Evolutionary conservation across 176 grass and related monocot species (phyloP), one percentile per base, ranked within the genome.

Genomic region (Musa itinerans): DNA sequence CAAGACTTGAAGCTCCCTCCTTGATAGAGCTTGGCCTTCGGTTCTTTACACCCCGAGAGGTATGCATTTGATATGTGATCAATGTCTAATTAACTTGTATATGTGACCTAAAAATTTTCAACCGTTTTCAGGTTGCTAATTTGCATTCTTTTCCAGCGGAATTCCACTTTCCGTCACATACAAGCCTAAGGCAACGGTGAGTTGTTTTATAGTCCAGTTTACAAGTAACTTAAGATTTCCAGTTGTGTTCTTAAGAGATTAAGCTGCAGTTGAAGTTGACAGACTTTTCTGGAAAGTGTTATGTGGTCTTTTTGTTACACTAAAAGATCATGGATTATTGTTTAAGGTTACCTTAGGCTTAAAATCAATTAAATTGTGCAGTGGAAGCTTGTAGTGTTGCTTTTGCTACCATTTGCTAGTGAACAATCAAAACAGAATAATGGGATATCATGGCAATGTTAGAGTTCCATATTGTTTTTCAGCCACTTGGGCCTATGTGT

Each of bases 11-110:
- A 80, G 22, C 82, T 85, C 74, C 82, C 73, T 89, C 80, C 11
- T 78, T 91, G 75, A 93, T 82, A 77, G 86, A 93, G 56, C 65
- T 91, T 76, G 68, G 63, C 34, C 81, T 98, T 34, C 81, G 94
- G 3, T 93, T 89, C 86, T 98, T 91, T 76, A 98, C 90, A 27
- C 90, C 94, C 66, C 68, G 86, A 71, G 90, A 93, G 86, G 94
- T 98, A 78, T 22, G 50, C 69, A 23, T 27, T 71, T 65, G 17
- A 9, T 19, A 43, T 34, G 20, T 63, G 3, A 80, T 64, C 22
- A 63, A 14, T 52, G 11, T 62, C 34, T 2, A 34, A 12, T n/a
- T 68, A 58, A 14, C 63, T 25, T 75, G 19, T 62, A 49, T 76
- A 11, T 62, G 16, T 63, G 50, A 34, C n/a, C 22, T 54, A 10